phyloP scores from a whole-genome alignment of 352 stramenopile genomes.

The Phytophthora constricta region DNA sequence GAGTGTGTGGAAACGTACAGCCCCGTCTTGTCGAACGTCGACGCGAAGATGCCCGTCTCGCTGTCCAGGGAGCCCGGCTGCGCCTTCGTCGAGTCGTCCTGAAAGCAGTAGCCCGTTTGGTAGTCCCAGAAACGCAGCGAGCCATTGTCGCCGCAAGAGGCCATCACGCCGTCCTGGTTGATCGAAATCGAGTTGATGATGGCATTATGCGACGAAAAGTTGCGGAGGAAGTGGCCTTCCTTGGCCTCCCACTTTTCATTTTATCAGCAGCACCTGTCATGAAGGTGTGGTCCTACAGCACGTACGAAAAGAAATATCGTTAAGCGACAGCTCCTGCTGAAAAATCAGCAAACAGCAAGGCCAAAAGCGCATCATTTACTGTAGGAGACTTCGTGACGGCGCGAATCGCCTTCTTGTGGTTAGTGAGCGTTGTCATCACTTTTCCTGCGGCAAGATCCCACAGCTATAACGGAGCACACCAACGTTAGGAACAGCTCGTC shows the following conservation, averaged over 20 bases:
- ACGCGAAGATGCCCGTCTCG: conserved; percentile 97
- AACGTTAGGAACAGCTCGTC: conserved; percentile 2
- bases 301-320: background rate
- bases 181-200: conserved; percentile 99
- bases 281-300: conserved; percentile 95
- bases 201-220: conserved; percentile 97
- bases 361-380: conserved; percentile 34
- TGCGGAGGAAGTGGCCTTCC: conserved; percentile 96
- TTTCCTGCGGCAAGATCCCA: conserved; percentile 99
- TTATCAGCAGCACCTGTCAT: conserved; percentile 97
- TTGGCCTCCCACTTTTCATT: conserved; percentile 99
- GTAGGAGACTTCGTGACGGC: conserved; percentile 90
- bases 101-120: conserved; percentile 97
- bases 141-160: conserved; percentile 97
- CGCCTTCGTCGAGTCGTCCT: conserved; percentile 94
- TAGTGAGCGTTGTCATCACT: conserved; percentile 98
- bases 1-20: conserved; percentile 53
- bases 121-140: conserved; percentile 99
- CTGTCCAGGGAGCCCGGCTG: conserved; percentile 97
- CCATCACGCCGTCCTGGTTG: conserved; percentile 98
- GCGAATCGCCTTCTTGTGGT: conserved; percentile 99
- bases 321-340: background rate
- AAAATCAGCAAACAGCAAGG: background rate
- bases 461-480: conserved; percentile 60
- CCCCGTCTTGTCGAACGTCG: conserved; percentile 97